Evolutionary conservation across 2,329 filamentous ascomycete genomes (phyloP), one percentile per base, ranked within the genome.

Genomic region (Cordyceps cicadae): DNA sequence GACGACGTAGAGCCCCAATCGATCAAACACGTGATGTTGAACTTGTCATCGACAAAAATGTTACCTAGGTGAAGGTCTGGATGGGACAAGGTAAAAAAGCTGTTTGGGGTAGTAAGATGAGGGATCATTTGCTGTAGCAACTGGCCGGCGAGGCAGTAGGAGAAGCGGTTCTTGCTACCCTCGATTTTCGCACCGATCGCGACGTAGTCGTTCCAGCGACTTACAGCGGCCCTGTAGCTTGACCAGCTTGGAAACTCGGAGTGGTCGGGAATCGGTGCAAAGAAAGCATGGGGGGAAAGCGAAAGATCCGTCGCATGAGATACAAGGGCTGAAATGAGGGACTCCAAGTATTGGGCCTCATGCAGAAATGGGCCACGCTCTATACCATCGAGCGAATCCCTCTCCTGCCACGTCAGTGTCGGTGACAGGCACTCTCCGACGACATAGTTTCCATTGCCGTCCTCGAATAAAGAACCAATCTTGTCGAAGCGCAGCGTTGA

Each of bases 111-210:
- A 37, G 51, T 46, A 26, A 68, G 58, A 14, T n/a, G n/a, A 55
- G 67, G 64, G 14, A 70, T 66, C 65, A 70, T 70, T 15, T 70
- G 54, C 15, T 37, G 59, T 12, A 70, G 26, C 5, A 70, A n/a
- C 62, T 70, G 55, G 9, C 55, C 46, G 34, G 46, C 55, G 48
- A 59, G 55, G 17, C 37, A 43, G 21, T 43, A 59, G 62, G 43
- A 39, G 63, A 68, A 62, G n/a, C 62, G 46, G 45, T 70, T 70
- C 52, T 66, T 67, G 61, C 64, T 66, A 45, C 53, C 55, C 43
- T 68, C 67, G 15, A 68, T 60, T 48, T 68, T 70, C 14, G 60
- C 43, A 43, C 65, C 66, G 17, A 70, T 51, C 41, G 61, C 62
- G 24, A 64, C 46, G 50, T 63, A 67, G 34, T 63, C 60, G 34